Evolutionary conservation across 208 protist species (phyloP).

Genomic region (Acanthamoeba sp.): DNA sequence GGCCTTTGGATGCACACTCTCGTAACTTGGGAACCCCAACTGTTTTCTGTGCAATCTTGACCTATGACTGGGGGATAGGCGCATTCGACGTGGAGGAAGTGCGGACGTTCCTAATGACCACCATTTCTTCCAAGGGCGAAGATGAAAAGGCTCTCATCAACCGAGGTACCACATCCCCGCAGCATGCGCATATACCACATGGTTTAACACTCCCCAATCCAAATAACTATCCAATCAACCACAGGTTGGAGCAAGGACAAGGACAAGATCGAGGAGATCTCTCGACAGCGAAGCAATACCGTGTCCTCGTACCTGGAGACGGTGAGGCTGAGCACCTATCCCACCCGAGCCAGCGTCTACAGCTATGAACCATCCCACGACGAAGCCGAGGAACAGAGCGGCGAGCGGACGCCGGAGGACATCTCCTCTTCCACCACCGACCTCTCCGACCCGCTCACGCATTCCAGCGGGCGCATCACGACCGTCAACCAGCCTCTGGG

Average conservation of each 20-base stretch:
- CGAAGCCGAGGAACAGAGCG: background rate
- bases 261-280: constrained; percentile 60
- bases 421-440: background rate
- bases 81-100: constrained; percentile 40
- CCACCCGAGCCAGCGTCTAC: background rate
- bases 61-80: background rate
- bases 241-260: constrained; percentile 62
- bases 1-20: no score
- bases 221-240: background rate
- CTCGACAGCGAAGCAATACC: constrained; percentile 34
- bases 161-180: background rate
- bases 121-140: constrained; percentile 54
- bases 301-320: background rate
- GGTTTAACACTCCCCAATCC: background rate
- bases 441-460: background rate
- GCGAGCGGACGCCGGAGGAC: background rate
- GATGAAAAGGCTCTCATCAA: constrained; percentile 56
- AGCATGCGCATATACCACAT: background rate
- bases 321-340: background rate
- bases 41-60: background rate
- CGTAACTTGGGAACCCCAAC: no score
- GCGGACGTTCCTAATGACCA: constrained; percentile 67
- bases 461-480: background rate
- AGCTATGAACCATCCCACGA: background rate
- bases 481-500: background rate